phyloP scores from a whole-genome alignment of 2,329 filamentous ascomycete species.

The Penicillium sumatraense region DNA sequence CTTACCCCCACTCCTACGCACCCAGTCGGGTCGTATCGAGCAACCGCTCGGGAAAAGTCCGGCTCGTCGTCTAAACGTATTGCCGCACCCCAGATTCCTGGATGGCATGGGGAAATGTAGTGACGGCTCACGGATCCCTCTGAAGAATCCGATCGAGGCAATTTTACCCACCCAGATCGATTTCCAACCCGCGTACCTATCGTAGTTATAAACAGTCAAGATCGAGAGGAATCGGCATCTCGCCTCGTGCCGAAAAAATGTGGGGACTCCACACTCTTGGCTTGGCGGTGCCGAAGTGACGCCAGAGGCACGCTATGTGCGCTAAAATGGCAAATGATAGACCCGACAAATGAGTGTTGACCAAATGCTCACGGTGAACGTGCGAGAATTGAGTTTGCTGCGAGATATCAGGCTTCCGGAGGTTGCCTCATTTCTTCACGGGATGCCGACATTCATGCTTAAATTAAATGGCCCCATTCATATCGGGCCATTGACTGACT shows the following conservation, averaged over 20 bases:
- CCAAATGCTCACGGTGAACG: neutral
- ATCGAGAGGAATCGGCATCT: neutral
- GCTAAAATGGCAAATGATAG: conserved; percentile 10
- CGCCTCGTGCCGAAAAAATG: neutral
- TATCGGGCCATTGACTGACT: neutral
- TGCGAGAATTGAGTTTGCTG: neutral
- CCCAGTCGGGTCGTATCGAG: conserved; percentile 2
- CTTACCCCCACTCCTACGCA: neutral
- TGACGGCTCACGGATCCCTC: neutral
- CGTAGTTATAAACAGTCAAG: neutral
- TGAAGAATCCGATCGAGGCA: neutral
- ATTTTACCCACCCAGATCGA: neutral
- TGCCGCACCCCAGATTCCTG: neutral
- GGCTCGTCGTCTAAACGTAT: conserved; percentile 4
- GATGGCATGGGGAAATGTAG: neutral
- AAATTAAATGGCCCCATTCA: neutral
- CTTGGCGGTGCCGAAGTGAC: neutral
- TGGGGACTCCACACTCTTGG: neutral
- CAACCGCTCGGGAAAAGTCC: conserved; percentile 1
- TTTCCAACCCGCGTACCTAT: neutral
- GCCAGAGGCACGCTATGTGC: conserved; percentile 7
- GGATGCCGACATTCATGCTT: neutral
- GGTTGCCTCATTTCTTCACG: neutral
- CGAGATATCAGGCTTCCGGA: neutral
- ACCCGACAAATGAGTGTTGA: neutral